Evolutionary conservation across 2,329 filamentous ascomycete species (phyloP), one percentile per base, ranked within the genome.

Genomic region (Exophiala xenobiotica): DNA sequence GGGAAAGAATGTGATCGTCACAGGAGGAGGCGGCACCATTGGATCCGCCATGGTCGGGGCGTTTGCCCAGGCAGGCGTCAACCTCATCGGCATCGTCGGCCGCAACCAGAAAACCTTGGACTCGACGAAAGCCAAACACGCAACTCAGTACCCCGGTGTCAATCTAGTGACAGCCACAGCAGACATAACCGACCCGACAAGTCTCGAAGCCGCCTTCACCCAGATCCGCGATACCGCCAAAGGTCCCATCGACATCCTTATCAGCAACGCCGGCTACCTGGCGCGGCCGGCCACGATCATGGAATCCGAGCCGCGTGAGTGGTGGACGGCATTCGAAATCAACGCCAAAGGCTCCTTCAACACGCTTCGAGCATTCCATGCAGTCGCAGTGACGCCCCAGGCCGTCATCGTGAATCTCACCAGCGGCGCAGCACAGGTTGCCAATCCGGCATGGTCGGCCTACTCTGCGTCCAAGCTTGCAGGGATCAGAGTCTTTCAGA

Each of bases 1-100:
- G 2, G 67, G 66, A 19, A 68, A 66, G 49, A 51, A 47, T 4
- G 67, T 78, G 33, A 70, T 85, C 49, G 75, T 84, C 46, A 79
- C 74, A 0, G 81, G 80, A 6, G 79, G 75, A 0, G 78, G 74
- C 1, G 75, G 74, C 31, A 78, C 79, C 2, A 74, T 82, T 31
- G 80, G 82, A 6, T 68, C 68, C 2, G 72, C 74, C 11, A 78
- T 74, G 3, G 79, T 79, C 1, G 61, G 78, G 12, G 75, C 78
- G 6, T 84, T 75, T 58, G 81, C 80, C 16, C 68, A 68, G 57
- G 79, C 80, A 3, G 77, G 77, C 3, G 76, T 74, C 20, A 70
- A 74, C 0, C 63, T 67, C 20, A 78, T 86, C 49, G 75, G 75
- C 11, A 68, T 85, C 14, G 74, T 68, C 3, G 80, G 79, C 24